Percentiles rank a stretch among this genome's conserved stretches.
Conservation (phyloP, 805 yeast genomes). For the Kodamaea kaohsiungensis region DNA sequence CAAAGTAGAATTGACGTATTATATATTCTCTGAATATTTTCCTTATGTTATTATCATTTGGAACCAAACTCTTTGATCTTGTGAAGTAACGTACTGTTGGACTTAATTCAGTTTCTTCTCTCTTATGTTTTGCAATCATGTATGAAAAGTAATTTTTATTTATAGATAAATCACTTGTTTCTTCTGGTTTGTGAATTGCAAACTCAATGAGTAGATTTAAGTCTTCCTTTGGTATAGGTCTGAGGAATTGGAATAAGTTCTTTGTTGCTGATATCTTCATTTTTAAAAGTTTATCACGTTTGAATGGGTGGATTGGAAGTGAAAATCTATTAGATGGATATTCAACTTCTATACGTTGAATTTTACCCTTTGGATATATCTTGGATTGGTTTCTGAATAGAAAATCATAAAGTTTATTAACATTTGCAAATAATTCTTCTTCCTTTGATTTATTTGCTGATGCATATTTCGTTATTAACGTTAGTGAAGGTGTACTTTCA, state of each 20-base stretch:
- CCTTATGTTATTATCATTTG: conserved; percentile 30
- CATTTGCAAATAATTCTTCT: conserved; percentile 12
- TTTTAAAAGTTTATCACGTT: conserved; percentile 27
- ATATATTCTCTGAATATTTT: conserved; percentile 29
- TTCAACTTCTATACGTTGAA: conserved; percentile 31
- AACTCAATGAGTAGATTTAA: conserved; percentile 20
- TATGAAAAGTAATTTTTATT: conserved; percentile 23
- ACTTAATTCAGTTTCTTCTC: conserved; percentile 15
- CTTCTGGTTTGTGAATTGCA: conserved; percentile 14
- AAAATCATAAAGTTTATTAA: conserved; percentile 22
- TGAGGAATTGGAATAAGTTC: conserved; percentile 15
- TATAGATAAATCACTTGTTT: neutral
- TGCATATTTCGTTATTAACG: neutral
- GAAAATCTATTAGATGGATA: conserved; percentile 34
- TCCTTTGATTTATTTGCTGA: neutral
- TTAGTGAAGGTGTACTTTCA: neutral
- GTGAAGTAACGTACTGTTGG: conserved; percentile 19
- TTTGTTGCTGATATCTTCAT: conserved; percentile 26
- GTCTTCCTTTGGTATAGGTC: conserved; percentile 23
- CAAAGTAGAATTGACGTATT: conserved; percentile 30
- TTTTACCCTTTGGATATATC: conserved; percentile 24
- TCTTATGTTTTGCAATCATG: conserved; percentile 25
- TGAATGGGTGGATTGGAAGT: conserved; percentile 29
- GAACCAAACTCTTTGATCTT: conserved; percentile 27
- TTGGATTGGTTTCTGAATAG: conserved; percentile 17